phyloP scores from a whole-genome alignment of 2,329 filamentous ascomycete species.

The Xylariales sp. region DNA sequence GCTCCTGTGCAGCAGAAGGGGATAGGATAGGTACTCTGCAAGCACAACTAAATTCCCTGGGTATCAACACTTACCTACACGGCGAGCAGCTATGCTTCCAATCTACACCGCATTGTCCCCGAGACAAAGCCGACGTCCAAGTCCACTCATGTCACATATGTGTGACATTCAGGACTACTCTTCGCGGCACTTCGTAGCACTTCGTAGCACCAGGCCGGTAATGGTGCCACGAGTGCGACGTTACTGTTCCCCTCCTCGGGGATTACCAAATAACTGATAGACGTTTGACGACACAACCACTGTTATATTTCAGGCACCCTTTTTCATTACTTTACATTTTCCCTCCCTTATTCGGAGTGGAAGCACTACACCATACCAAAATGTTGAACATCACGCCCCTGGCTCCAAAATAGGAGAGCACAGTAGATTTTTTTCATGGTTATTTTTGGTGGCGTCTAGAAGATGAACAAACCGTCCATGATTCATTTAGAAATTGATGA shows the following conservation, averaged over 20 bases:
- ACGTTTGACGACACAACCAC: background rate
- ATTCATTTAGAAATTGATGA: conserved; percentile 2
- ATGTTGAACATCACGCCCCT: background rate
- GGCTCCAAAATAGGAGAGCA: background rate
- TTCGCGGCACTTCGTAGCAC: background rate
- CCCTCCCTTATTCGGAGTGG: background rate
- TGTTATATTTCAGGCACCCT: background rate
- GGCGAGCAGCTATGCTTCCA: too few relatives aligned
- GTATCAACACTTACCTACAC: too few relatives aligned
- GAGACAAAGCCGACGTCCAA: background rate
- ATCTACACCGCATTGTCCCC: background rate
- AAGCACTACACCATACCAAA: background rate
- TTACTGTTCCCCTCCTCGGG: conserved; percentile 24
- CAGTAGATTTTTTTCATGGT: background rate
- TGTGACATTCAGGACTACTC: background rate
- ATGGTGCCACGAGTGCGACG: conserved; percentile 3
- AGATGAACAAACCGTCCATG: background rate
- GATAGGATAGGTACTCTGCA: too few relatives aligned
- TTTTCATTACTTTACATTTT: background rate
- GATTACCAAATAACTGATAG: conserved; percentile 23
- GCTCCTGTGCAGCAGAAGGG: too few relatives aligned
- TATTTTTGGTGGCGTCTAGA: background rate
- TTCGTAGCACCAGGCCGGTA: background rate
- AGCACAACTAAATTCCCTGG: too few relatives aligned
- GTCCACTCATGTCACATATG: background rate